phyloP scores from a whole-genome alignment of 352 stramenopile species.

The Pythium aristosporum region DNA sequence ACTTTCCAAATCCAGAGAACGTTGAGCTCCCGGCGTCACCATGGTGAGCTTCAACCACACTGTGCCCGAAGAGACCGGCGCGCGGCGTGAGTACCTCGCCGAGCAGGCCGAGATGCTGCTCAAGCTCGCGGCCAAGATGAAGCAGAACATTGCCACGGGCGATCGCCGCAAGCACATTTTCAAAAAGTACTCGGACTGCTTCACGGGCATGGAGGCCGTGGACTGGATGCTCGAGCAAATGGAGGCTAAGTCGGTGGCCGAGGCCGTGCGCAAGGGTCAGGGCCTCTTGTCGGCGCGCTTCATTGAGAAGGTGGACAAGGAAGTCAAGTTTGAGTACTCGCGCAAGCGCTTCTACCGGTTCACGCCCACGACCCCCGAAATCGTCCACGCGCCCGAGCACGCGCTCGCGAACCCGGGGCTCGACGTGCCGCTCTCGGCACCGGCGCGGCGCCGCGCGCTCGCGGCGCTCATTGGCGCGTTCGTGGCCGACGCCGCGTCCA shows the following conservation, averaged over 20 bases:
- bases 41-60: slow-evolving; percentile 33
- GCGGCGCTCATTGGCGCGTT: slow-evolving; percentile 75
- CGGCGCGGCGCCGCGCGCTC: slow-evolving; percentile 54
- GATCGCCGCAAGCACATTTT: slow-evolving; percentile 74
- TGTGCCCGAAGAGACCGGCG: slow-evolving; percentile 26
- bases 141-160: slow-evolving; percentile 74
- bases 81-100: slow-evolving; percentile 32
- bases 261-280: slow-evolving; percentile 81
- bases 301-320: slow-evolving; percentile 82
- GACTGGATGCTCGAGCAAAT: slow-evolving; percentile 88
- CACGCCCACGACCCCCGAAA: slow-evolving; percentile 73
- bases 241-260: slow-evolving; percentile 77
- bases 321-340: slow-evolving; percentile 84
- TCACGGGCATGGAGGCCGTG: slow-evolving; percentile 82
- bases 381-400: slow-evolving; percentile 48
- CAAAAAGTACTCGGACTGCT: slow-evolving; percentile 82
- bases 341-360: slow-evolving; percentile 83
- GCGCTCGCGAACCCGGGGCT: slow-evolving; percentile 52
- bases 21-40: too few species aligned
- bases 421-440: slow-evolving; percentile 63
- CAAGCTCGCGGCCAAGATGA: slow-evolving; percentile 72
- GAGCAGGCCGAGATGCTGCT: slow-evolving; percentile 71
- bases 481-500: slow-evolving; percentile 74
- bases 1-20: neutral
- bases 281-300: slow-evolving; percentile 60